Base-by-base conservation (phyloP, 495 filamentous ascomycete genomes). In the Neurospora sp. region DNA sequence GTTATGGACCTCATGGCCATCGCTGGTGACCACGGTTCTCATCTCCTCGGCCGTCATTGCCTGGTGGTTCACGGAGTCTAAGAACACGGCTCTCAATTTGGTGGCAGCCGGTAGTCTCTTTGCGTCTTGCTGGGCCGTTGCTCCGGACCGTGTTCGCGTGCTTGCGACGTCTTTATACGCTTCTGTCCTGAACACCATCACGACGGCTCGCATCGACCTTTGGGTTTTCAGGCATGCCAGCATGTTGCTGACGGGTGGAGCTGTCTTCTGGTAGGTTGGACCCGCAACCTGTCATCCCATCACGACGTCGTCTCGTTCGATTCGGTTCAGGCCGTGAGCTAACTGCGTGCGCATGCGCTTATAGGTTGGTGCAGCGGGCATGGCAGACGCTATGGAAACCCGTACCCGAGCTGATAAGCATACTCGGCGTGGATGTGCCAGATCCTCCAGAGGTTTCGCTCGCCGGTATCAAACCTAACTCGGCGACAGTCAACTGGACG, bases 371-470 rank as follows among this genome's bases (percentile, higher is more conserved):
- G 12, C 90, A 91, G 76, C 91, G 94, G 72, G 91, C 92, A 69
- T 94, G 91, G 82, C 91, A 93, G 77, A 93, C 97, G 35, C 87
- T 97, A 42, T 89, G 93, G 79, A 97, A 94, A 70, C 92, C 96
- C 10, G 93, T 97, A 41, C 92, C 95, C 68, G 90, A 96, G 53
- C 88, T 99, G 42, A 93, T 98, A 72, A 90, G 90, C 75, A 90
- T 97, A 42, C 88, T 99, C 27, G 96, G 96, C 40, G 89, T 98
- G 74, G 96, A 99, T 76, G 93, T 98, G 27, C 96, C 96, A 70
- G 89, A 93, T 69, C 89, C 94, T 27, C 96, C 96, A 35, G 89
- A 94, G 73, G 91, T 98, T 37, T 96, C 94, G 40, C 87, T 99
- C n/a, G 94, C 94, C 69, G 93, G 92, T 69, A 93, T 99, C 73